Evolutionary conservation across 495 filamentous ascomycete genomes (phyloP).

Genomic region (Xylaria palmicola): DNA sequence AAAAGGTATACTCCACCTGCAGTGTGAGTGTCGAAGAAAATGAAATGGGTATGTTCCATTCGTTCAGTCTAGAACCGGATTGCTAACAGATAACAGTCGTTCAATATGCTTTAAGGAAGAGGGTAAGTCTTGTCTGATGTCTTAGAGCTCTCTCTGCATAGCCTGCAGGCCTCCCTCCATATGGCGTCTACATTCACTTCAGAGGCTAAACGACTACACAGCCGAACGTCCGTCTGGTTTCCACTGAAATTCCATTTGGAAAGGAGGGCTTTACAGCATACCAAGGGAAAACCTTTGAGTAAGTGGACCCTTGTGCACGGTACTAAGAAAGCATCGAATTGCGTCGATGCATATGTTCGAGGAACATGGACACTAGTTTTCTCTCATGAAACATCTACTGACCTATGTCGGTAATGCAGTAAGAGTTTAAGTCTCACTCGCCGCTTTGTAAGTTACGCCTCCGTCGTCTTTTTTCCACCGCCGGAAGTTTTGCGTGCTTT

Average conservation of each 20-base stretch:
- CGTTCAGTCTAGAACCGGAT: background rate
- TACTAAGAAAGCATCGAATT: background rate
- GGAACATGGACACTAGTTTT: background rate
- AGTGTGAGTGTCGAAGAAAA: slow-evolving; percentile 91
- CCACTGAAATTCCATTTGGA: slow-evolving; percentile 90
- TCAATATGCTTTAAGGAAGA: slow-evolving; percentile 83
- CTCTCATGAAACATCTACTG: background rate
- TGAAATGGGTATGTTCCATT: slow-evolving; percentile 47
- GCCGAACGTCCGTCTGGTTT: slow-evolving; percentile 89
- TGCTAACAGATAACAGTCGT: slow-evolving; percentile 61
- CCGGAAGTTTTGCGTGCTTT: background rate
- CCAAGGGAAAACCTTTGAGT: slow-evolving; percentile 78
- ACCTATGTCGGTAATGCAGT: background rate
- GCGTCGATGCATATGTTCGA: background rate
- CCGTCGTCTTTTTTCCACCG: background rate
- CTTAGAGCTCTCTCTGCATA: background rate
- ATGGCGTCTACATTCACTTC: too few species aligned
- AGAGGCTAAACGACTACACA: background rate
- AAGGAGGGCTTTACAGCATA: slow-evolving; percentile 85
- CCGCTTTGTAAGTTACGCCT: slow-evolving; percentile 52
- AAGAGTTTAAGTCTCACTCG: slow-evolving; percentile 71
- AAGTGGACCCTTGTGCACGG: background rate
- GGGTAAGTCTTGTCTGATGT: slow-evolving; percentile 29
- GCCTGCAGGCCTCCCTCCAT: background rate
- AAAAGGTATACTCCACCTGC: slow-evolving; percentile 68